Evolutionary conservation across 208 protist species (phyloP).

Genomic region (Trypanosomatidae sp.): DNA sequence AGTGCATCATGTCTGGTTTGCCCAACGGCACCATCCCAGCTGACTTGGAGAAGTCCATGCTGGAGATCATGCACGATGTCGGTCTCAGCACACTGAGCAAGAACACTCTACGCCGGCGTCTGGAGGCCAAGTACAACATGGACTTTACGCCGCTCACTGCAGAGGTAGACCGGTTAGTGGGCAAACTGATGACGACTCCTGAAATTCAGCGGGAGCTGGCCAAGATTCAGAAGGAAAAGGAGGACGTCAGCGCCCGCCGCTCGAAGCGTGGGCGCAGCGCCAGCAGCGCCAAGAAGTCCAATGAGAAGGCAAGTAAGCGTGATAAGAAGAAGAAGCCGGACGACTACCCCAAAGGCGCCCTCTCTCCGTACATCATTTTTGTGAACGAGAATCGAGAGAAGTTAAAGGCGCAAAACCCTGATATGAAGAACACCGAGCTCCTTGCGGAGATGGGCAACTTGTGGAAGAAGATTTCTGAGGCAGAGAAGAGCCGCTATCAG

Average conservation of each 20-base stretch:
- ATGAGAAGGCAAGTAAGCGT: slow-evolving; percentile 34
- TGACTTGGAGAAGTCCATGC: slow-evolving; percentile 63
- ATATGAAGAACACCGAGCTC: slow-evolving; percentile 72
- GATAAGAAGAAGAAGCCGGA: slow-evolving; percentile 80
- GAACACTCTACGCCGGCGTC: slow-evolving; percentile 50
- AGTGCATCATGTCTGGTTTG: slow-evolving; percentile 31
- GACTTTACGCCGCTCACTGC: slow-evolving; percentile 52
- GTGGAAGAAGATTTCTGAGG: slow-evolving; percentile 64
- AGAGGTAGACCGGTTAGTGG: slow-evolving; percentile 39
- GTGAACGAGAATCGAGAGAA: slow-evolving; percentile 66
- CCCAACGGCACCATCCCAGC: slow-evolving; percentile 54
- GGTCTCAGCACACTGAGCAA: slow-evolving; percentile 61
- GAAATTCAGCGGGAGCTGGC: slow-evolving; percentile 74
- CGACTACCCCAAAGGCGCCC: slow-evolving; percentile 80
- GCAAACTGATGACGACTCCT: slow-evolving; percentile 47
- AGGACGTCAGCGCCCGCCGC: slow-evolving; percentile 34
- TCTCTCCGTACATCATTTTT: slow-evolving; percentile 81
- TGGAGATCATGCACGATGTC: slow-evolving; percentile 65
- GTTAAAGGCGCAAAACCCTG: slow-evolving; percentile 67
- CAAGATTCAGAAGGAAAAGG: slow-evolving; percentile 50
- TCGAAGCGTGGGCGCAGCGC: slow-evolving; percentile 46
- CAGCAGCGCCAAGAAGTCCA: slow-evolving; percentile 27
- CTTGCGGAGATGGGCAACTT: slow-evolving; percentile 56
- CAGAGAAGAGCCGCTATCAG: slow-evolving; percentile 73
- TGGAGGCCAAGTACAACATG: slow-evolving; percentile 78